A percentile compares a stretch with the other conserved stretches of the same genome.
phyloP scores from a whole-genome alignment of 1,139 yeast genomes.

The Suhomyces wounanorum region DNA sequence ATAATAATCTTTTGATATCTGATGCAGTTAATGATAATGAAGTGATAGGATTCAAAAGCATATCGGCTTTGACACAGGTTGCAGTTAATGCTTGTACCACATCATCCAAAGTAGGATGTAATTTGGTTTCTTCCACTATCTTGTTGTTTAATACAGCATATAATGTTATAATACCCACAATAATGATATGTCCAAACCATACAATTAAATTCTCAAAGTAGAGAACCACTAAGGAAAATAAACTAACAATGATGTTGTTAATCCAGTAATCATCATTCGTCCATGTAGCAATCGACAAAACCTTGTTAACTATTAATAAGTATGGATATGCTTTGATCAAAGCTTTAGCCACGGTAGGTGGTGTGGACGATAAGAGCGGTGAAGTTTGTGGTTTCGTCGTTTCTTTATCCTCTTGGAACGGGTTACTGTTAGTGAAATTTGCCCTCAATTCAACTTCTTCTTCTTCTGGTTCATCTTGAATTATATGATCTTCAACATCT shows the following conservation, averaged over 20 bases:
- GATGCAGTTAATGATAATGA: slow-evolving; percentile 68
- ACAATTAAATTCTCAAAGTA: slow-evolving; percentile 73
- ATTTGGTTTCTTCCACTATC: slow-evolving; percentile 53
- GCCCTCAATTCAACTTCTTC: slow-evolving; percentile 19
- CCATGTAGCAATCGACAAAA: slow-evolving; percentile 82
- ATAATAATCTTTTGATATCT: slow-evolving; percentile 76
- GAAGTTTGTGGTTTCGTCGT: slow-evolving; percentile 50
- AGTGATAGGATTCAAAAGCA: slow-evolving; percentile 76
- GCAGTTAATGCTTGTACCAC: slow-evolving; percentile 80
- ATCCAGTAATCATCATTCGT: slow-evolving; percentile 84
- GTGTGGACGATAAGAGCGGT: slow-evolving; percentile 77
- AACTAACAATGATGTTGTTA: slow-evolving; percentile 61
- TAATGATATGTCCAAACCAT: slow-evolving; percentile 78
- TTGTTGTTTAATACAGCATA: slow-evolving; percentile 63
- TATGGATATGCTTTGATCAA: slow-evolving; percentile 83
- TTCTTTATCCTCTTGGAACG: slow-evolving; percentile 5
- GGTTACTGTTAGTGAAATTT: slow-evolving; percentile 14
- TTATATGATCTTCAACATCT: slow-evolving; percentile 8
- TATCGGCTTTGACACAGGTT: slow-evolving; percentile 73
- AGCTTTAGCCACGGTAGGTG: slow-evolving; percentile 87
- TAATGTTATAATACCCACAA: slow-evolving; percentile 66
- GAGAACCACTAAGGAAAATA: slow-evolving; percentile 60
- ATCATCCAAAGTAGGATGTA: slow-evolving; percentile 83
- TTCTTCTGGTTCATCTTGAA: slow-evolving; percentile 15
- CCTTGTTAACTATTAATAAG: slow-evolving; percentile 66